Base-by-base conservation (phyloP, 1,284 basidiomycete genomes). In the Melampsora larici-populina region DNA sequence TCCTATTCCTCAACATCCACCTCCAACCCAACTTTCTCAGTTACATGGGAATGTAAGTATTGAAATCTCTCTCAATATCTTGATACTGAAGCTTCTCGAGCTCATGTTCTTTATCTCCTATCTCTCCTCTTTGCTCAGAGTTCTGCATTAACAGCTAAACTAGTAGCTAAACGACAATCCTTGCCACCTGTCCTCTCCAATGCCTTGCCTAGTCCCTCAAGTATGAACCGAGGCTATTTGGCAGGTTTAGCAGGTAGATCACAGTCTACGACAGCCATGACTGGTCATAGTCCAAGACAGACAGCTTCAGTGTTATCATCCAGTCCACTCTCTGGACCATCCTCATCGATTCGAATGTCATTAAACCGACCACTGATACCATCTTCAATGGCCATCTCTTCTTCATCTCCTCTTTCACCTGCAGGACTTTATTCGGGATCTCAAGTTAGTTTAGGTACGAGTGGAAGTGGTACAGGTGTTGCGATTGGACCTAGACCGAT, bases 91-190 rank as follows among this genome's bases (percentile, higher is more conserved):
- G 43, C 43, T 13, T 46, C 11, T 46, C 43, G 43, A 13, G 43
- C 43, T 46, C 9, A 60, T 9, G 26, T 24, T 26, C 2, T 31
- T 31, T 18, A 21, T 33, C 7, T 21, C 6, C n/a, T n/a, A 33
- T 49, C 6, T 70, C 4, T 49, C 18, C 29, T 55, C n/a, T 49
- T 26, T 33, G 21, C 11, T 6, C 31, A 77, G 75, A 77, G 75
- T n/a, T 77, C 75, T 48, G 67, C 75, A 63, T 70, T 77, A 26
- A 77, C 75, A 2, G 75, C 75, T n/a, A 77, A 77, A 64, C 60
- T 77, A 24, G 66, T 60, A 60, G 65, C 66, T 17, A 64, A 76
- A 43, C 51, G 67, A 24, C 66, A 60, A 63, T 77, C 75, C n/a
- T 63, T 77, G 31, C 75, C 75, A 5, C 75, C 75, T 4, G 75